Base-by-base conservation (phyloP, 805 yeast genomes). In the Saccharomycopsis lassenensis region DNA sequence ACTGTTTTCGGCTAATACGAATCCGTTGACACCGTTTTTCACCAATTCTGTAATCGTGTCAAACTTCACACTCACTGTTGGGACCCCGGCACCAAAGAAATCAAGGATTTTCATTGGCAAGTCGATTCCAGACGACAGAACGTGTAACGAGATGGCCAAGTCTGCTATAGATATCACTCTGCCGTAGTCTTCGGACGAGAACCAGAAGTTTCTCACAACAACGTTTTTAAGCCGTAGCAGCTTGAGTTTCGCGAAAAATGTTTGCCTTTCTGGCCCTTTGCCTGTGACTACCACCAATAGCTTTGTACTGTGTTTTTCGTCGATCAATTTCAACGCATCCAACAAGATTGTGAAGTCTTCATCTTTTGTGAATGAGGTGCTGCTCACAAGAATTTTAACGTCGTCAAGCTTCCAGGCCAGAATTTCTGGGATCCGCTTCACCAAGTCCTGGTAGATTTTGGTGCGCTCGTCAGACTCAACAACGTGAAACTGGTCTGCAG, bases 21-120 rank as follows among this genome's bases (percentile, higher is more conserved):
- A 47, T 1, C 99, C 99, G 52, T 87, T 86, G 1, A 57, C 61
- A 2, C 69, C 70, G 32, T 77, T 69, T 31, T 68, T 61, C 1
- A 91, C 89, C 29, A 91, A 61, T 53, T 91, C 98, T 5, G 63
- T 62, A 10, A 89, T 66, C 1, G 94, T 89, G 0, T 79, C 74
- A 53, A 84, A 91, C 24, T 66, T 61, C 40, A 87, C 62, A 0
- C 95, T 73, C 2, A 87, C 62, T 0, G 86, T 96, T 1, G 98
- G 99, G 8, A 91, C 61, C 0, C 97, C 97, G 45, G 91, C 82
- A 0, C 98, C 98, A 62, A 89, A 87, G 70, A 89, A 75, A 51
- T 91, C 99, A 4, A 89, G 78, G 24, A 91, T 82, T 56, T 91
- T 91, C 99, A 91, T 91, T 1, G 99, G 99, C 40, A 91, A 65